Percentiles rank a stretch among this genome's conserved stretches.
These are phyloP conservation scores for Suillus brevipes DNA, from an alignment of 768 basidiomycete genomes.

Conservation along the genomic window DNA sequence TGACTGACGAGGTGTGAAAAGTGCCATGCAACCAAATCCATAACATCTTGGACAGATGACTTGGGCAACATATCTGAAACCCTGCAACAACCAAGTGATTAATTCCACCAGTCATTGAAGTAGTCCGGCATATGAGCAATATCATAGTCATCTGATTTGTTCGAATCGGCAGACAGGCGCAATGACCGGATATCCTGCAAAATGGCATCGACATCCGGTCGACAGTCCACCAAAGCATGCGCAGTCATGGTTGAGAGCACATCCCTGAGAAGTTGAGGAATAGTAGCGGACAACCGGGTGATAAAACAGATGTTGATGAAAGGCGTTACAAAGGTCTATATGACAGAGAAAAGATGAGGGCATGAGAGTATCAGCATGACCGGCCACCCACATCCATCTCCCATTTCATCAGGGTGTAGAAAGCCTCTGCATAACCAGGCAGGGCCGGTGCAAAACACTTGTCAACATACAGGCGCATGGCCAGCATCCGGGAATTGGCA, in stretches of 20 bases:
- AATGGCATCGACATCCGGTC: not conserved
- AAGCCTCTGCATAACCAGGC: not conserved
- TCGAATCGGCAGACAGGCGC: not conserved
- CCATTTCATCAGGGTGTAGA: not conserved
- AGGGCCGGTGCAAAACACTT: not conserved
- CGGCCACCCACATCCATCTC: not conserved
- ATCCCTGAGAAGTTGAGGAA: not conserved
- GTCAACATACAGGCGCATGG: not conserved
- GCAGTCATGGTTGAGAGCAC: not conserved
- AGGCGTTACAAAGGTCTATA: not conserved
- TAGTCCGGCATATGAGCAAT: not conserved
- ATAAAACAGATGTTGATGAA: not conserved
- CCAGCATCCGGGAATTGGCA: not conserved
- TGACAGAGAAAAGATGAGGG: not conserved
- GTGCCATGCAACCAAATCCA: not conserved
- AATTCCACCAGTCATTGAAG: slow-evolving; percentile 2
- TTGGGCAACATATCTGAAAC: not conserved
- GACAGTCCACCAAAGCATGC: not conserved
- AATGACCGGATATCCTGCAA: not conserved
- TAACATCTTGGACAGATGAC: not conserved
- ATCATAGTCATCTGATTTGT: not conserved
- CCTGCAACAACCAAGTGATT: not conserved
- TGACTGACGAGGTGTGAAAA: not conserved
- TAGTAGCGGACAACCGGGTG: not conserved
- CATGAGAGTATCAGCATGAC: not conserved